Conservation (phyloP, 169 alveolate species). For the Eimeria brunetti region DNA sequence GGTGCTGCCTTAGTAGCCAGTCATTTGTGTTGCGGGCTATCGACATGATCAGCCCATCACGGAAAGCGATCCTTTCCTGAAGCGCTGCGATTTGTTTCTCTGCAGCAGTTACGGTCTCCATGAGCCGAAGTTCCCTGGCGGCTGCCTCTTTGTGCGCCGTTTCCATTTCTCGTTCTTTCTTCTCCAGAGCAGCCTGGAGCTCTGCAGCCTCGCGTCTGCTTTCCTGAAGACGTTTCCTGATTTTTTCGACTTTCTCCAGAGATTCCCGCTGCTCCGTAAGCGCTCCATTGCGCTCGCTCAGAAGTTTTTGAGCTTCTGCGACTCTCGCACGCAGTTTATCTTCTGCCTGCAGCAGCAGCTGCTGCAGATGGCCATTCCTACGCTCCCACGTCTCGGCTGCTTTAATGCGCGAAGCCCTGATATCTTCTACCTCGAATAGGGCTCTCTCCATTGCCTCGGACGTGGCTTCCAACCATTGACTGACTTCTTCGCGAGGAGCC, state of each 20-base stretch:
- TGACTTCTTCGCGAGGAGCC: background rate
- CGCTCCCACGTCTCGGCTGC: background rate
- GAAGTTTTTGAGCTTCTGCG: background rate
- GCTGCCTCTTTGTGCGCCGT: constrained; percentile 26
- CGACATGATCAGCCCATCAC: constrained; percentile 7
- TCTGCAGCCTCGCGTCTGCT: constrained; percentile 2
- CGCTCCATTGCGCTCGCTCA: constrained; percentile 12
- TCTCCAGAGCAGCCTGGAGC: constrained; percentile 35
- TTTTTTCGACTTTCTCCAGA: background rate
- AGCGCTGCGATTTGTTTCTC: constrained; percentile 12
- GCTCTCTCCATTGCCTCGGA: constrained; percentile 72
- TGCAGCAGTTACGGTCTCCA: background rate
- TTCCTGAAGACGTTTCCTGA: background rate
- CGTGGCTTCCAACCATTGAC: background rate
- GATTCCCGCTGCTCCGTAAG: constrained; percentile 3
- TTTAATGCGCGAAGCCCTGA: constrained; percentile 1
- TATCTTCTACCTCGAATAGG: constrained; percentile 37
- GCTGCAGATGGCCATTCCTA: background rate
- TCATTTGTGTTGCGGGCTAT: constrained; percentile 4
- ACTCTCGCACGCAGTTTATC: constrained; percentile 1
- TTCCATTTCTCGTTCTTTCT: background rate
- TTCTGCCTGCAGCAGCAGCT: constrained; percentile 30
- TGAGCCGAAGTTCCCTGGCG: background rate
- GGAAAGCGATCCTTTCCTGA: background rate
- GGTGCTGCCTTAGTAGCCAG: background rate